These are phyloP conservation scores for Ilex aquifolium DNA, from an alignment of 257 asterid species.

Conservation along the genomic window DNA sequence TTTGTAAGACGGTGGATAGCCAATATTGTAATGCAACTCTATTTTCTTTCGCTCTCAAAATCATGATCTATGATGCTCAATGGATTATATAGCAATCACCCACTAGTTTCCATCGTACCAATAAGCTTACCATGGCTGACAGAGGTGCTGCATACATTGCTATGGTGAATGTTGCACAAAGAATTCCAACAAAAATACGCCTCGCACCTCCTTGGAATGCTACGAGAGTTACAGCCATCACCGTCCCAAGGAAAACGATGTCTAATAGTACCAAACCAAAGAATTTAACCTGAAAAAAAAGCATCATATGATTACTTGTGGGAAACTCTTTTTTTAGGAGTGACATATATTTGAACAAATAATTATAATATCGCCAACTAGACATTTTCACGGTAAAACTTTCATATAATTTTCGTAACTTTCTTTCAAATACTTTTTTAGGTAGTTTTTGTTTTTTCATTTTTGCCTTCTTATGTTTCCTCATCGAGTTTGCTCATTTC, in stretches of 20 bases:
- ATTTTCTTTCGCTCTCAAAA: background rate
- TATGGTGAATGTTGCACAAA: conserved; percentile 39
- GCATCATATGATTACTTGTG: background rate
- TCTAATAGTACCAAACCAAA: conserved; percentile 27
- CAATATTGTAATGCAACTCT: background rate
- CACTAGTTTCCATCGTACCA: background rate
- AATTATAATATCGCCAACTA: background rate
- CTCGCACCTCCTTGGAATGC: conserved; percentile 30
- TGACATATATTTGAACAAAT: background rate
- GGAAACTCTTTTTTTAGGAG: background rate
- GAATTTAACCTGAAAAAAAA: conserved; percentile 24
- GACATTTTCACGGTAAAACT: background rate
- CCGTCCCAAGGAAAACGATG: conserved; percentile 24
- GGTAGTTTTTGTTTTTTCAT: too few relatives aligned
- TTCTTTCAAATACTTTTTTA: too few relatives aligned
- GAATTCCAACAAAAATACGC: conserved; percentile 29
- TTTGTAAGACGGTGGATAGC: background rate
- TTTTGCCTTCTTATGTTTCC: too few relatives aligned
- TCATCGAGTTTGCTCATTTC: too few relatives aligned
- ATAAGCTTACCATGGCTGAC: conserved; percentile 30
- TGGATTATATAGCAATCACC: background rate
- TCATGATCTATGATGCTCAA: background rate
- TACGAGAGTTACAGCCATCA: conserved; percentile 15
- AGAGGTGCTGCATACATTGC: conserved; percentile 46
- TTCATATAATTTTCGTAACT: too few relatives aligned